These are phyloP conservation scores for Phytophthora pseudosyringae DNA, from an alignment of 352 stramenopile species.

Conservation along the genomic window DNA sequence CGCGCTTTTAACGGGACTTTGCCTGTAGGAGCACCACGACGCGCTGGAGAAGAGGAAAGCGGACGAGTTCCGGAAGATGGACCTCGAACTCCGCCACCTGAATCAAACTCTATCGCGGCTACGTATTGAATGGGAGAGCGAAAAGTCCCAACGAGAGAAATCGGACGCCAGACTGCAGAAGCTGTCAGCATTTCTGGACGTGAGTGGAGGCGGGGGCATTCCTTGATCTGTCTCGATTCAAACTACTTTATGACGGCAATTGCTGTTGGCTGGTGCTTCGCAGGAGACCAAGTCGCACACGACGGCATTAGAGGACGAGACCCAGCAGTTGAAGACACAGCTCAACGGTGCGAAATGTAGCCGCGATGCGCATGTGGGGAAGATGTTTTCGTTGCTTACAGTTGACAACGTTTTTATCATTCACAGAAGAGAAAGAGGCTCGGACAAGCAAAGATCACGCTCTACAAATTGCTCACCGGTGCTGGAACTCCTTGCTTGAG, in stretches of 20 bases:
- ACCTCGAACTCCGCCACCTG: constrained; percentile 58
- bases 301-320: constrained; percentile 44
- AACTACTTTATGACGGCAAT: neutral
- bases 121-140: constrained; percentile 55
- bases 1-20: neutral
- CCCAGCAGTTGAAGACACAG: constrained; percentile 40
- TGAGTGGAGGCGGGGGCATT: constrained; percentile 14
- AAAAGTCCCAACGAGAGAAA: constrained; percentile 54
- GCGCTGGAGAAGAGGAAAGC: constrained; percentile 42
- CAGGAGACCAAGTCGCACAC: constrained; percentile 50
- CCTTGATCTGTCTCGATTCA: neutral
- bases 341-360: constrained; percentile 36
- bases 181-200: constrained; percentile 44
- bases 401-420: neutral
- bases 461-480: constrained; percentile 39
- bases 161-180: constrained; percentile 42
- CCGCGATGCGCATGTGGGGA: neutral
- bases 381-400: neutral
- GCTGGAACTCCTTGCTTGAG: neutral
- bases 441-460: constrained; percentile 32
- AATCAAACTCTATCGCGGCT: constrained; percentile 48
- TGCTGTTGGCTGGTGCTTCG: constrained; percentile 2
- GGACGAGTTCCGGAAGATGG: constrained; percentile 56
- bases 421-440: constrained; percentile 30
- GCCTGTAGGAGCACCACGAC: constrained; percentile 13